A percentile compares a stretch with the other conserved stretches of the same genome.
These are phyloP conservation scores for Pseudogymnoascus sp. DNA, from an alignment of 2,329 filamentous ascomycete species.

Conservation along the genomic window DNA sequence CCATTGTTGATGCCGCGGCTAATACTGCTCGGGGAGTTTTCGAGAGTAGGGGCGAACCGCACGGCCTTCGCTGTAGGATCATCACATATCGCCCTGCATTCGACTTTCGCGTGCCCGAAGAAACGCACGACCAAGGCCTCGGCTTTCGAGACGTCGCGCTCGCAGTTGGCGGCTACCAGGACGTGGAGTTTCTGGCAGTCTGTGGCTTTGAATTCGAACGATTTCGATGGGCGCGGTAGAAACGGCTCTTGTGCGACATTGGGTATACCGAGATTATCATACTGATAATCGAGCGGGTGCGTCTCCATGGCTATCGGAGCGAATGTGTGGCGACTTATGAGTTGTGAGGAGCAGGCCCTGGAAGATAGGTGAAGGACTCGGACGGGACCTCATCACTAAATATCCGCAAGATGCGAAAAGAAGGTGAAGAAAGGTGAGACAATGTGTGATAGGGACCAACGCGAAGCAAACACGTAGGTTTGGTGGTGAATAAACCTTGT, in stretches of 20 bases:
- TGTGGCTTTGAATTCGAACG: conserved; percentile 31
- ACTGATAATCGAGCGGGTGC: background rate
- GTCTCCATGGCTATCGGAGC: background rate
- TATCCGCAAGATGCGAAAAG: conserved; percentile 6
- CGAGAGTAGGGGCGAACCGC: conserved; percentile 35
- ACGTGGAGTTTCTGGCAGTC: conserved; percentile 53
- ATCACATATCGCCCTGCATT: conserved; percentile 57
- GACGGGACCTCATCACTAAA: conserved; percentile 7
- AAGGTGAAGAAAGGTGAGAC: background rate
- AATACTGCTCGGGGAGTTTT: conserved; percentile 23
- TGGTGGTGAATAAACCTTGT: conserved; percentile 1
- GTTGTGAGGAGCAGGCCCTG: conserved; percentile 2
- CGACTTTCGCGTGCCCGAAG: conserved; percentile 57
- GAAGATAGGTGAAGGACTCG: background rate
- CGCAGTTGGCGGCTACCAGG: conserved; percentile 60
- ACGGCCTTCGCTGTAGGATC: conserved; percentile 57
- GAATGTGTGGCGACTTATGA: conserved; percentile 2
- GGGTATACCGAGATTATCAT: background rate
- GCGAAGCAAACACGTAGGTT: conserved; percentile 6
- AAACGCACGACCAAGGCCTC: conserved; percentile 60
- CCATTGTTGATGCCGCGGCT: background rate
- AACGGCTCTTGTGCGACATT: conserved; percentile 13
- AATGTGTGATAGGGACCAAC: background rate
- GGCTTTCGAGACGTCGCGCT: conserved; percentile 58
- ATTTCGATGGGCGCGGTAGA: conserved; percentile 21